Conservation (phyloP, 179 eudicot species). For the Silene vulgaris region DNA sequence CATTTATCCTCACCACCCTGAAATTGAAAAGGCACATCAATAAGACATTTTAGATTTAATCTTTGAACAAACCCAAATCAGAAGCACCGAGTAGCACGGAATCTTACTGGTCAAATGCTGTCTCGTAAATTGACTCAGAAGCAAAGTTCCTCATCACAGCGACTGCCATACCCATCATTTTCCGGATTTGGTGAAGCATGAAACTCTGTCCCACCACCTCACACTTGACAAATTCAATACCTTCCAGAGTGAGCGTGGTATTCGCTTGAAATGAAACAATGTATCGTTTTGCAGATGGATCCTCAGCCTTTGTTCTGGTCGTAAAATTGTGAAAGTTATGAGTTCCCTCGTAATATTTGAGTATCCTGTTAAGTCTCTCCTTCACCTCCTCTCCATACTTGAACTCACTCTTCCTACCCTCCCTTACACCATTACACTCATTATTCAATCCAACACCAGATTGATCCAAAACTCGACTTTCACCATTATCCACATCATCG, state of each 20-base stretch:
- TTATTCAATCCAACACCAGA: constrained; percentile 22
- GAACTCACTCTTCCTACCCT: constrained; percentile 35
- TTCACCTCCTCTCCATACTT: constrained; percentile 61
- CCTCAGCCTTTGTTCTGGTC: constrained; percentile 75
- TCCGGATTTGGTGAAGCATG: constrained; percentile 95
- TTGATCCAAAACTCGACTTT: constrained; percentile 10
- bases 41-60: not conserved
- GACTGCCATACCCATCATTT: constrained; percentile 87
- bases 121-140: constrained; percentile 61
- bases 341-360: constrained; percentile 70
- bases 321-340: constrained; percentile 93
- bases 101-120: constrained; percentile 62
- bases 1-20: constrained; percentile 65
- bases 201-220: constrained; percentile 93
- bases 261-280: constrained; percentile 73
- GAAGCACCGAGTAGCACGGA: not conserved
- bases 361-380: constrained; percentile 62
- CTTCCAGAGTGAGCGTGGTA: constrained; percentile 52
- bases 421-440: constrained; percentile 20
- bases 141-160: constrained; percentile 71
- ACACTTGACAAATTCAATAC: constrained; percentile 86
- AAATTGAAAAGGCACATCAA: constrained; percentile 11
- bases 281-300: constrained; percentile 75
- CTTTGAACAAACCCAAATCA: not conserved
- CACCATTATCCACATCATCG: constrained; percentile 16